Evolutionary conservation across 176 grass and related monocot genomes (phyloP).

Genomic region (Zoysia pacifica): DNA sequence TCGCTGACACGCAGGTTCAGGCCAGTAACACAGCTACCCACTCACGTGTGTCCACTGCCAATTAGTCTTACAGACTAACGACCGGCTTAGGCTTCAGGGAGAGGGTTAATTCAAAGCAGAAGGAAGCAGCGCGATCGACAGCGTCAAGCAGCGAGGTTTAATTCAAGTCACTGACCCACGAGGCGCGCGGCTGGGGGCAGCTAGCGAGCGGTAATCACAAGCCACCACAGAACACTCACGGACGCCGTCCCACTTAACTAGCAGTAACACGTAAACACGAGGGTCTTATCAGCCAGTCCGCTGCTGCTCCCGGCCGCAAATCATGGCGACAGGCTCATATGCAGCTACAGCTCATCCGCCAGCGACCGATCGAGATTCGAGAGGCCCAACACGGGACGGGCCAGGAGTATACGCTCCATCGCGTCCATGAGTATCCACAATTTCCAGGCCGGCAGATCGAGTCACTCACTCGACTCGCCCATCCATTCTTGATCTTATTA

Average conservation of each 20-base stretch:
- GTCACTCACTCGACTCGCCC: neutral
- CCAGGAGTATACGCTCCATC: too few species aligned
- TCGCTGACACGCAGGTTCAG: conserved; percentile 17
- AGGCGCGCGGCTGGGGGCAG: neutral
- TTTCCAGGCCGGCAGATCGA: neutral
- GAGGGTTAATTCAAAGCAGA: neutral
- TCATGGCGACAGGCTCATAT: conserved; percentile 39
- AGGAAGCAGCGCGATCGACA: neutral
- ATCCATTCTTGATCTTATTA: conserved; percentile 1
- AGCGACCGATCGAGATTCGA: neutral
- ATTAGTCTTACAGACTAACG: neutral
- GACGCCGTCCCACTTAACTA: neutral
- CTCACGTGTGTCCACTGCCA: conserved; percentile 27
- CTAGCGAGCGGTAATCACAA: neutral
- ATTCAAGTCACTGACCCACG: conserved; percentile 6
- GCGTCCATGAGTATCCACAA: neutral
- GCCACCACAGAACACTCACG: neutral
- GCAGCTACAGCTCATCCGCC: conserved; percentile 26
- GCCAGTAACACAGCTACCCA: neutral
- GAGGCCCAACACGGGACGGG: neutral
- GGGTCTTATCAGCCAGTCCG: neutral
- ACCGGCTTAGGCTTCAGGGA: neutral
- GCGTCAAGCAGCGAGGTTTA: neutral
- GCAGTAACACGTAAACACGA: neutral
- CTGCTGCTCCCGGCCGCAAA: neutral